phyloP scores from a whole-genome alignment of 2,329 filamentous ascomycete species.

The Monosporascus sp. region DNA sequence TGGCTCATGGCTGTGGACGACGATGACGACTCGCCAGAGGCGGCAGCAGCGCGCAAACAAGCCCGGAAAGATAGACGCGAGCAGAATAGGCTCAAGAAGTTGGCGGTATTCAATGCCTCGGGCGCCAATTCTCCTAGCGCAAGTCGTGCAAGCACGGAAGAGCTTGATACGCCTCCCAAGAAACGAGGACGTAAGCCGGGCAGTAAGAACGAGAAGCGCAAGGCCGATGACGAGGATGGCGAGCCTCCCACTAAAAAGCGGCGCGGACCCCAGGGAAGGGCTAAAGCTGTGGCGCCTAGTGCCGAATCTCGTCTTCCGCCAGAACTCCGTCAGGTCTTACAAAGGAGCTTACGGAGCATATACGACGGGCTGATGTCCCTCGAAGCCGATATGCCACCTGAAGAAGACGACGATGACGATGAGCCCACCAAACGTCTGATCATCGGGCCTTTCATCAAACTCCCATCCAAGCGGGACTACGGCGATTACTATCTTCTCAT shows the following conservation, averaged over 20 bases:
- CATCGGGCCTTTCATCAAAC: conserved; percentile 89
- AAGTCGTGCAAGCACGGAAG: conserved; percentile 81
- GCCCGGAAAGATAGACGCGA: conserved; percentile 77
- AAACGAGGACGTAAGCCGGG: conserved; percentile 80
- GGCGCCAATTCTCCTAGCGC: conserved; percentile 67
- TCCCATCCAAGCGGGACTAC: conserved; percentile 84
- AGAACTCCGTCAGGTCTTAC: conserved; percentile 70
- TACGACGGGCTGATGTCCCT: conserved; percentile 79
- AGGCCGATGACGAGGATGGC: conserved; percentile 72
- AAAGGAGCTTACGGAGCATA: conserved; percentile 70
- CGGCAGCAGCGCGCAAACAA: conserved; percentile 84
- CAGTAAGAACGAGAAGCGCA: conserved; percentile 75
- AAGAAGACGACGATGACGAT: conserved; percentile 50
- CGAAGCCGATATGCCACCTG: conserved; percentile 67
- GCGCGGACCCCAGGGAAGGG: conserved; percentile 62
- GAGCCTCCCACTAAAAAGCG: conserved; percentile 76
- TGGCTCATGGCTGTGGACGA: conserved; percentile 98
- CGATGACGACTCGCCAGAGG: conserved; percentile 90
- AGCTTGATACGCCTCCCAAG: conserved; percentile 67
- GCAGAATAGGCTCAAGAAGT: conserved; percentile 64
- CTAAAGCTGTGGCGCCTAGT: conserved; percentile 49
- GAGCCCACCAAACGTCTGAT: conserved; percentile 66
- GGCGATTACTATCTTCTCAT: conserved; percentile 96
- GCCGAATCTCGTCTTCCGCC: conserved; percentile 48
- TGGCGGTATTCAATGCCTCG: conserved; percentile 26